Evolutionary conservation across 345 rosid species (phyloP).

Genomic region (Boechera stricta): DNA sequence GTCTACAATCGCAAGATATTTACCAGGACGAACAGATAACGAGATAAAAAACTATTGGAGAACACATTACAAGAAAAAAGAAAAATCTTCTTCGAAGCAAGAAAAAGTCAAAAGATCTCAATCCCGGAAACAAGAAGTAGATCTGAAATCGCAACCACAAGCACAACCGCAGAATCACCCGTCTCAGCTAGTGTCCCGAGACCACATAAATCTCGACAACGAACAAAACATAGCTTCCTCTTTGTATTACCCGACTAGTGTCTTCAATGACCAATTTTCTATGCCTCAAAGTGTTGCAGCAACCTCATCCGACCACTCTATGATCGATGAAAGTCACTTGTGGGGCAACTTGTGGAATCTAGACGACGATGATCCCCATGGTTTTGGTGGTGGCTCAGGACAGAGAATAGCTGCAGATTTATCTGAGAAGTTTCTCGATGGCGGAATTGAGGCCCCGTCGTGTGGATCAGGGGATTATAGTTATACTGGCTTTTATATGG

Average conservation of each 20-base stretch:
- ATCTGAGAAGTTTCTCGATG: slow-evolving; percentile 41
- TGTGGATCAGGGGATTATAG: slow-evolving; percentile 43
- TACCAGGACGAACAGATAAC: slow-evolving; percentile 93
- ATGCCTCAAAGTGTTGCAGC: slow-evolving; percentile 42
- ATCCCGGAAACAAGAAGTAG: slow-evolving; percentile 41
- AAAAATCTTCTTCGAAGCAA: slow-evolving; percentile 45
- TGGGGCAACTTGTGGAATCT: slow-evolving; percentile 63
- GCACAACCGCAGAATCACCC: slow-evolving; percentile 26
- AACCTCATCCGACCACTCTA: slow-evolving; percentile 40
- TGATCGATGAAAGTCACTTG: slow-evolving; percentile 50
- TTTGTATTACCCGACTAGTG: slow-evolving; percentile 36
- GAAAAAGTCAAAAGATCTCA: slow-evolving; percentile 37
- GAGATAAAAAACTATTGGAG: slow-evolving; percentile 98
- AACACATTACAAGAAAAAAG: slow-evolving; percentile 79
- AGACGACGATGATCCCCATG: slow-evolving; percentile 42
- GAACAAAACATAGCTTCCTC: slow-evolving; percentile 30
- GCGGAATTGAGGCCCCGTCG: slow-evolving; percentile 13
- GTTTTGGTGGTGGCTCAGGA: slow-evolving; percentile 29
- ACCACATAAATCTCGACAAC: slow-evolving; percentile 22
- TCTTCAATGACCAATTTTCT: slow-evolving; percentile 39
- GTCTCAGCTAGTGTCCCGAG: slow-evolving; percentile 22
- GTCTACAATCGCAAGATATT: slow-evolving; percentile 90
- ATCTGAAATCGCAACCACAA: slow-evolving; percentile 38
- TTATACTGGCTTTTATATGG: slow-evolving; percentile 39
- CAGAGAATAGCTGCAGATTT: slow-evolving; percentile 12